Conservation (phyloP, 1,284 basidiomycete genomes). For the Neotropicomus parvogracilis region DNA sequence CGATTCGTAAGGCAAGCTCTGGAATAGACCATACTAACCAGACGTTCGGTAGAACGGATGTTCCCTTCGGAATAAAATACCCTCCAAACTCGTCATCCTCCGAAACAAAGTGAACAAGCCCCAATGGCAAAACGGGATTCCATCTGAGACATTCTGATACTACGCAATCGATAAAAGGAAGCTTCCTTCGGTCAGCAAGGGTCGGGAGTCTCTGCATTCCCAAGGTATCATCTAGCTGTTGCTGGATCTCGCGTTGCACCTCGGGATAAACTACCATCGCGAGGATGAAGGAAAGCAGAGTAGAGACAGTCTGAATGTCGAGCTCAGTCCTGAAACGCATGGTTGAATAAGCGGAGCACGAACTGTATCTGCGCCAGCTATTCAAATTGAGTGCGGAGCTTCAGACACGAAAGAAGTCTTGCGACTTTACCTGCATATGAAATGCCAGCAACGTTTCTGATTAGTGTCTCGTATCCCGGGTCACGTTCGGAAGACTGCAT, state of each 20-base stretch:
- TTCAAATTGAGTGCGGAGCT: conserved; percentile 1
- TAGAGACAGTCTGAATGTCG: conserved; percentile 16
- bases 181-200: conserved; percentile 34
- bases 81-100: conserved; percentile 43
- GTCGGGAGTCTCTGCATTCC: conserved; percentile 35
- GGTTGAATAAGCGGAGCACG: conserved; percentile 5
- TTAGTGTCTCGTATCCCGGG: conserved; percentile 32
- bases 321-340: conserved; percentile 6
- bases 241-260: conserved; percentile 36
- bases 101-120: conserved; percentile 37
- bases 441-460: conserved; percentile 44
- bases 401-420: neutral
- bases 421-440: conserved; percentile 37
- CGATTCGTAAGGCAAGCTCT: neutral
- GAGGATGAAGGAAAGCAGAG: conserved; percentile 35
- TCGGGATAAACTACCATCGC: conserved; percentile 38
- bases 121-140: conserved; percentile 44
- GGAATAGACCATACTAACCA: conserved; percentile 30
- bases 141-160: conserved; percentile 41
- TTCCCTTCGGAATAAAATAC: conserved; percentile 43
- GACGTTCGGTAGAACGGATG: conserved; percentile 42
- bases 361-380: conserved; percentile 28
- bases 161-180: conserved; percentile 39
- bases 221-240: conserved; percentile 35
- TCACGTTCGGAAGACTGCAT: conserved; percentile 25